A percentile compares a stretch with the other conserved stretches of the same genome.
Conservation (phyloP, 306 rosid species). For the Alnus glutinosa region DNA sequence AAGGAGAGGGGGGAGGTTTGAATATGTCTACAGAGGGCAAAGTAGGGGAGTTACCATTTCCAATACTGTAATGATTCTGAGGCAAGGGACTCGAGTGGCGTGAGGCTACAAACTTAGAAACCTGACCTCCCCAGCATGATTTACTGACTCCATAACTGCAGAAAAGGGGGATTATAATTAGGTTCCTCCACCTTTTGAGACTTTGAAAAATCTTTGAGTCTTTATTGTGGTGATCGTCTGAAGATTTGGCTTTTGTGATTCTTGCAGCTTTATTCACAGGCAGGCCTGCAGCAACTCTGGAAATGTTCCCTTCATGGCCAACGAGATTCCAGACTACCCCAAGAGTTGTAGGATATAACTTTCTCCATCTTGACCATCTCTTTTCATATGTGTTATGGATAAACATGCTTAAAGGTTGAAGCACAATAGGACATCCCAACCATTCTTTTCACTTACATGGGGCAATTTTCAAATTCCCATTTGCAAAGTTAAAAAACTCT, state of each 20-base stretch:
- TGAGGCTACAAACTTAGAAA: slow-evolving; percentile 64
- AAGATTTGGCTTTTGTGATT: slow-evolving; percentile 54
- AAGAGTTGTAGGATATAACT: slow-evolving; percentile 40
- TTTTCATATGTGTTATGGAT: neutral
- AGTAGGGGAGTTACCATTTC: slow-evolving; percentile 46
- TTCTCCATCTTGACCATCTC: slow-evolving; percentile 48
- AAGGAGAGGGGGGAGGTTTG: slow-evolving; percentile 35
- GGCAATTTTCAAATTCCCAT: slow-evolving; percentile 10
- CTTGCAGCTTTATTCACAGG: slow-evolving; percentile 77
- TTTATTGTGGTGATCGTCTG: slow-evolving; percentile 51
- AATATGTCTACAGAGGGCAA: slow-evolving; percentile 42
- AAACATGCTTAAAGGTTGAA: slow-evolving; percentile 29
- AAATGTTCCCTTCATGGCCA: slow-evolving; percentile 99
- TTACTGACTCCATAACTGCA: slow-evolving; percentile 79
- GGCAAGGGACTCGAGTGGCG: slow-evolving; percentile 48
- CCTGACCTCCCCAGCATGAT: slow-evolving; percentile 48
- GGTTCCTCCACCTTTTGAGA: slow-evolving; percentile 41
- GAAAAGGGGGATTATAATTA: slow-evolving; percentile 50
- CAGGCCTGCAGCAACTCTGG: slow-evolving; percentile 95
- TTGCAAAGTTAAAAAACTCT: slow-evolving; percentile 8
- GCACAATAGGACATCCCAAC: neutral
- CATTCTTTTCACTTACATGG: neutral
- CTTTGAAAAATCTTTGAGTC: slow-evolving; percentile 23
- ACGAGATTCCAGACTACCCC: slow-evolving; percentile 78
- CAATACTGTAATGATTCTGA: slow-evolving; percentile 53